Evolutionary conservation across 208 protist species (phyloP).

Genomic region (Wallacemonas sp.): DNA sequence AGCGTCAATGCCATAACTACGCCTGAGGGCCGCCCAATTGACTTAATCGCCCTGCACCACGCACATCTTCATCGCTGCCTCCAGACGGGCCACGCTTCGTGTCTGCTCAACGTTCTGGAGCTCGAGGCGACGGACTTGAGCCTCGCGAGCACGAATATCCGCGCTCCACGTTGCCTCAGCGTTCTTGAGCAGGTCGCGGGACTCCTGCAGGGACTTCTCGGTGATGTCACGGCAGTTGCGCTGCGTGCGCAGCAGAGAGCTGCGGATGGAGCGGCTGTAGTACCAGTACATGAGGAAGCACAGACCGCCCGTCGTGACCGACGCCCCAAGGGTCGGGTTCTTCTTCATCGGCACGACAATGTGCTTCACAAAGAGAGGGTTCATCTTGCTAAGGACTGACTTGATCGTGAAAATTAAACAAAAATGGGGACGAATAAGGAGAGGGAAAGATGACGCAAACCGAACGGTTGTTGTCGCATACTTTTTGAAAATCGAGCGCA

Average conservation of each 20-base stretch:
- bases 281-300: conserved; percentile 74
- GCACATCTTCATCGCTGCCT: conserved; percentile 84
- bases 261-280: conserved; percentile 61
- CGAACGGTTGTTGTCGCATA: too few relatives aligned
- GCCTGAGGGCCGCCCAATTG: not conserved
- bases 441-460: conserved; percentile 14
- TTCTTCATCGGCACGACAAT: conserved; percentile 50
- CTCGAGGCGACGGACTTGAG: conserved; percentile 74
- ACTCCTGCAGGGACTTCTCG: conserved; percentile 58
- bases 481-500: too few relatives aligned
- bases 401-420: conserved; percentile 5
- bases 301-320: conserved; percentile 50
- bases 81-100: conserved; percentile 74
- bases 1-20: not conserved
- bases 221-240: conserved; percentile 50
- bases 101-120: conserved; percentile 91
- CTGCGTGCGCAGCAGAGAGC: conserved; percentile 49
- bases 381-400: conserved; percentile 27
- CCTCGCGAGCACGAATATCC: conserved; percentile 72
- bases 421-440: conserved; percentile 15
- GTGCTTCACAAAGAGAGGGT: conserved; percentile 40
- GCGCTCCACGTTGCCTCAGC: conserved; percentile 60
- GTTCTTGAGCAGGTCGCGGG: conserved; percentile 65
- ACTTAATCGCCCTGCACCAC: conserved; percentile 35
- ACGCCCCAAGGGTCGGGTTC: conserved; percentile 48